Conservation (phyloP, 345 rosid genomes). For the Bretschneidera sinensis region DNA sequence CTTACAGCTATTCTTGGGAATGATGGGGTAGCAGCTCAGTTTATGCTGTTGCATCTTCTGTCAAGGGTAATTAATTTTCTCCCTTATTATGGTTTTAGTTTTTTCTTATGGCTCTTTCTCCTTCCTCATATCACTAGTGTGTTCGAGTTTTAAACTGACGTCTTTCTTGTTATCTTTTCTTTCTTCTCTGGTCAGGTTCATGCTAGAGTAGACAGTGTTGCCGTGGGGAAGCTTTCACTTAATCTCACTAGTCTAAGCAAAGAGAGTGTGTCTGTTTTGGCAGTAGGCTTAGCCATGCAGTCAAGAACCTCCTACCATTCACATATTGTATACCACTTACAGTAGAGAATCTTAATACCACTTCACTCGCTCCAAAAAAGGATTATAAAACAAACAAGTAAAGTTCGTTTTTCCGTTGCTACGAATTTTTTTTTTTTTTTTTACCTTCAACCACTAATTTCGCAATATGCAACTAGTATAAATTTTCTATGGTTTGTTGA, state of each 20-base stretch:
- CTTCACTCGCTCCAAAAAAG: constrained; percentile 71
- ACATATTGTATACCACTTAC: constrained; percentile 59
- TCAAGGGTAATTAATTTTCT: constrained; percentile 47
- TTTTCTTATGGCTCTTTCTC: neutral
- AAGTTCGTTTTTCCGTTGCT: neutral
- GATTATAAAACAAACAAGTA: constrained; percentile 79
- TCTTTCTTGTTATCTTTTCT: too few relatives aligned
- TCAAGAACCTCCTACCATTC: constrained; percentile 69
- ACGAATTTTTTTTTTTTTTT: neutral
- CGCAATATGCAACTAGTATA: neutral
- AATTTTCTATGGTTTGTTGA: neutral
- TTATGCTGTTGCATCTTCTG: constrained; percentile 72
- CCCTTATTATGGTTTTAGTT: neutral
- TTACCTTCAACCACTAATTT: constrained; percentile 3
- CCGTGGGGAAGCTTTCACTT: constrained; percentile 88
- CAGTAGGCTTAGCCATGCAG: constrained; percentile 32
- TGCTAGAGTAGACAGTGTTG: constrained; percentile 67
- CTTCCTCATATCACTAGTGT: neutral
- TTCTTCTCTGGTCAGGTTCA: constrained; percentile 44
- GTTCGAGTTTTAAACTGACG: neutral
- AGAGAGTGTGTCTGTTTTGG: constrained; percentile 69
- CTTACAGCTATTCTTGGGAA: constrained; percentile 73
- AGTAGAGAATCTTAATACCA: constrained; percentile 59
- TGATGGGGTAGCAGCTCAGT: constrained; percentile 70
- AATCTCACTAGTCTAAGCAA: constrained; percentile 62